Conservation (phyloP, 768 basidiomycete species). For the Neoboletus brunneissimus region DNA sequence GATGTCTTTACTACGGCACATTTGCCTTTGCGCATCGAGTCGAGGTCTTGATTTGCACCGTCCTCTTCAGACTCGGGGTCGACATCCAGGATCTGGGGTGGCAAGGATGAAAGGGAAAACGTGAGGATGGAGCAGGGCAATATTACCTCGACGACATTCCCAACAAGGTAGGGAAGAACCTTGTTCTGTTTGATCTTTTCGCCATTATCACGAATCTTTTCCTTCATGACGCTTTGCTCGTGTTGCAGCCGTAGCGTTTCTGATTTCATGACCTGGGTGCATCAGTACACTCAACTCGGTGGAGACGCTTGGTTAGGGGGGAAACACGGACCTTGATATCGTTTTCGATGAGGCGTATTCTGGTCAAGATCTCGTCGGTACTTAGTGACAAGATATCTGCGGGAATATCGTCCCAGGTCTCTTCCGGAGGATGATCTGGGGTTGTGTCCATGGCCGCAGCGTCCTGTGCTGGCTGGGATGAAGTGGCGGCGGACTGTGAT, state of each 20-base stretch:
- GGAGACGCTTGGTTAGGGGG: neutral
- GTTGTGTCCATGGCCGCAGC: conserved; percentile 66
- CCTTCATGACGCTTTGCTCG: conserved; percentile 94
- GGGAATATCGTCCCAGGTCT: conserved; percentile 90
- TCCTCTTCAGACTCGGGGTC: conserved; percentile 93
- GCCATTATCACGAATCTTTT: conserved; percentile 96
- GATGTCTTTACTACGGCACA: conserved; percentile 99
- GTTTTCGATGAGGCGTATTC: conserved; percentile 92
- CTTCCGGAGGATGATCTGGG: conserved; percentile 66
- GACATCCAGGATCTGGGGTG: conserved; percentile 80
- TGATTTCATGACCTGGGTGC: conserved; percentile 86
- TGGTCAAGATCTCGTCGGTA: conserved; percentile 85
- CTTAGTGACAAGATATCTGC: conserved; percentile 75
- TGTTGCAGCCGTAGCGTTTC: conserved; percentile 90
- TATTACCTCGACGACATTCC: conserved; percentile 91
- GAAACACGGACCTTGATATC: conserved; percentile 76
- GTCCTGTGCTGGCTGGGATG: conserved; percentile 34
- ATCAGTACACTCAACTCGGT: neutral
- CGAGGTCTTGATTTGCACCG: conserved; percentile 92
- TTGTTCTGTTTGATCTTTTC: conserved; percentile 99
- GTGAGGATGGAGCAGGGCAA: neutral
- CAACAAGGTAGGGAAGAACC: conserved; percentile 95
- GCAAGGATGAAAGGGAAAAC: conserved; percentile 3
- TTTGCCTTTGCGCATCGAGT: conserved; percentile 96
- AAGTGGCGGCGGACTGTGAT: conserved; percentile 31